phyloP scores from a whole-genome alignment of 352 stramenopile genomes.

The Phytophthora kernoviae region DNA sequence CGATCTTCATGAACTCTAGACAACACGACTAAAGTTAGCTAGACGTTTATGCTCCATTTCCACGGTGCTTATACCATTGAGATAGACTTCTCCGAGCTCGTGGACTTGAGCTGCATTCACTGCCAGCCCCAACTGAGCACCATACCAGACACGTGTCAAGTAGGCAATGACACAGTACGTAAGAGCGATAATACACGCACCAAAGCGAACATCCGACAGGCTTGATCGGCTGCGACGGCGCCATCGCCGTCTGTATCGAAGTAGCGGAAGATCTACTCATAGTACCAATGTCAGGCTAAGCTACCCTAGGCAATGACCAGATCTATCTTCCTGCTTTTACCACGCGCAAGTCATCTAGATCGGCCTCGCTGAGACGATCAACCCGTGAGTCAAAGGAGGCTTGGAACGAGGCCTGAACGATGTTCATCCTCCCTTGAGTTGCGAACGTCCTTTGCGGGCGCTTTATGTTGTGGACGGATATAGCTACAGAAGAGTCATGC shows the following conservation, averaged over 20 bases:
- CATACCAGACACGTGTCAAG: background rate
- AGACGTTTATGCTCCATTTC: background rate
- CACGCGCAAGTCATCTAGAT: conserved; percentile 57
- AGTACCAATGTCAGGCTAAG: too few relatives aligned
- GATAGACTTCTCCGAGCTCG: conserved; percentile 68
- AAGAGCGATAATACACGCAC: conserved; percentile 21
- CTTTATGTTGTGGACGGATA: too few relatives aligned
- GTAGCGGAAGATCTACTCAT: conserved; percentile 72
- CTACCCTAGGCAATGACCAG: too few relatives aligned
- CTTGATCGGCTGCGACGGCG: conserved; percentile 59
- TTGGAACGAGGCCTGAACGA: conserved; percentile 69
- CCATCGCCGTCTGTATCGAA: conserved; percentile 75
- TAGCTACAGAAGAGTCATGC: background rate
- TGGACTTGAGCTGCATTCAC: conserved; percentile 56
- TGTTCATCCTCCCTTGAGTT: conserved; percentile 40
- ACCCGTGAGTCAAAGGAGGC: conserved; percentile 66
- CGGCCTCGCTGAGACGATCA: conserved; percentile 48
- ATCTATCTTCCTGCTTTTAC: too few relatives aligned
- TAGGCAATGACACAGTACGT: background rate
- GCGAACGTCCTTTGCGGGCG: background rate
- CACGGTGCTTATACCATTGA: conserved; percentile 38
- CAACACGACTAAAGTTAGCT: background rate
- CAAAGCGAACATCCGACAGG: conserved; percentile 65
- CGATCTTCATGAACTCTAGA: conserved; percentile 77
- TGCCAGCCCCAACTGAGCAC: conserved; percentile 53